Percentiles rank a stretch among this genome's conserved stretches.
These are phyloP conservation scores for Sporothrix pallida DNA, from an alignment of 2,329 filamentous ascomycete genomes.

Conservation along the genomic window DNA sequence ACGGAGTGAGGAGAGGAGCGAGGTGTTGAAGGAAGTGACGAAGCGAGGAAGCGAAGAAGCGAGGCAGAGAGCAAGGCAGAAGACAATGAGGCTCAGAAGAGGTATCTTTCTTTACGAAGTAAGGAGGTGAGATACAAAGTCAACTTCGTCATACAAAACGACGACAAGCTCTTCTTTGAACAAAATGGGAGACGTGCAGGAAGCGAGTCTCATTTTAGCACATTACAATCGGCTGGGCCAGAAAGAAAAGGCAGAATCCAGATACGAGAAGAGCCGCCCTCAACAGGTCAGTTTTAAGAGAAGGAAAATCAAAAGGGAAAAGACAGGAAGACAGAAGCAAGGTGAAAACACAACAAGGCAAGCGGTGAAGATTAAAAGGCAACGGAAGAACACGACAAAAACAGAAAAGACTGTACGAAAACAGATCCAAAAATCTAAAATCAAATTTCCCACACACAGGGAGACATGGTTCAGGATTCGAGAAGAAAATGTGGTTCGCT, in stretches of 20 bases:
- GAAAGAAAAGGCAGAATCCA: not conserved
- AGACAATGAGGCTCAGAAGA: not conserved
- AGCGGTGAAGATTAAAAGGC: not conserved
- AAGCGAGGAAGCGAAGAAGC: conserved; percentile 11
- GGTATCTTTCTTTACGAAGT: not conserved
- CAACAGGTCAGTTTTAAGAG: not conserved
- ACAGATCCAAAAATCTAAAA: not conserved
- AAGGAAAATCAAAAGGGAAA: not conserved
- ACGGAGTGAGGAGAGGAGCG: not conserved
- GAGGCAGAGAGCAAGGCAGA: not conserved
- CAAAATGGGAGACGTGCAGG: conserved; percentile 1
- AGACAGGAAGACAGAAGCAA: not conserved
- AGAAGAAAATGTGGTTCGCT: conserved; percentile 25
- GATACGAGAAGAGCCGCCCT: conserved; percentile 16
- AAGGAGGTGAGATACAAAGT: no score
- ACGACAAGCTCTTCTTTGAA: not conserved
- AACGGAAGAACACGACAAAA: conserved; percentile 5
- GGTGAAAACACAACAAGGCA: not conserved
- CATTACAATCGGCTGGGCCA: not conserved
- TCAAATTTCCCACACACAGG: conserved; percentile 16
- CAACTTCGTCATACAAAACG: not conserved
- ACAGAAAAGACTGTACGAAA: not conserved
- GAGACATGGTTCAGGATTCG: conserved; percentile 22
- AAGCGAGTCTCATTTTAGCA: not conserved
- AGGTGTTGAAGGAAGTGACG: not conserved